phyloP scores from a whole-genome alignment of 768 basidiomycete species.

The Boletus coccyginus region DNA sequence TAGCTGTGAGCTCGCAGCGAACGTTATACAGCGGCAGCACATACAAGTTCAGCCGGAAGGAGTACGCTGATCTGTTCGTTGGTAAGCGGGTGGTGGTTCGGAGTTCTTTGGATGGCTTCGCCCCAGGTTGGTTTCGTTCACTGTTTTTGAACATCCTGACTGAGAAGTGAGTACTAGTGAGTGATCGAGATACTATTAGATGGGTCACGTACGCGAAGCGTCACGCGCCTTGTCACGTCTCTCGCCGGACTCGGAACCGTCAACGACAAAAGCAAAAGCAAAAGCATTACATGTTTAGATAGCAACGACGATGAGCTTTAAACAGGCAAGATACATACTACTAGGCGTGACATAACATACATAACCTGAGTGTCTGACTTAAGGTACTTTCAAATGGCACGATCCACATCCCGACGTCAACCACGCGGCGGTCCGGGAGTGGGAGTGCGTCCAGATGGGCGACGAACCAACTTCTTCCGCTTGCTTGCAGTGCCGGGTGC shows the following conservation, averaged over 20 bases:
- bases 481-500: conserved; percentile 21
- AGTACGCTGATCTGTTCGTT: conserved; percentile 40
- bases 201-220: conserved; percentile 22
- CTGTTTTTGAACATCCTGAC: conserved; percentile 22
- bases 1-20: conserved; percentile 2
- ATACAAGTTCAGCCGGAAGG: conserved; percentile 79
- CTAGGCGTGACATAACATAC: conserved; percentile 30
- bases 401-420: conserved; percentile 11
- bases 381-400: conserved; percentile 20
- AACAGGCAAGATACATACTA: conserved; percentile 24
- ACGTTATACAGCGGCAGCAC: conserved; percentile 19
- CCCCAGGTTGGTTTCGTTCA: conserved; percentile 1
- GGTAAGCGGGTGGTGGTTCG: not conserved
- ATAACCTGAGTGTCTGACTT: conserved; percentile 20
- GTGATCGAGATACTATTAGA: not conserved
- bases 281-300: conserved; percentile 8
- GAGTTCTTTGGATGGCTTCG: not conserved
- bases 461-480: conserved; percentile 30
- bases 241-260: not conserved
- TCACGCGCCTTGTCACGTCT: conserved; percentile 26
- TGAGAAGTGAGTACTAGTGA: too few relatives aligned
- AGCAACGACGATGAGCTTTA: conserved; percentile 13
- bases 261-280: not conserved
- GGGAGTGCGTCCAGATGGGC: conserved; percentile 25
- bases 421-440: conserved; percentile 24